phyloP scores from a whole-genome alignment of 2,329 filamentous ascomycete species.

The Colletotrichum endophyticum region DNA sequence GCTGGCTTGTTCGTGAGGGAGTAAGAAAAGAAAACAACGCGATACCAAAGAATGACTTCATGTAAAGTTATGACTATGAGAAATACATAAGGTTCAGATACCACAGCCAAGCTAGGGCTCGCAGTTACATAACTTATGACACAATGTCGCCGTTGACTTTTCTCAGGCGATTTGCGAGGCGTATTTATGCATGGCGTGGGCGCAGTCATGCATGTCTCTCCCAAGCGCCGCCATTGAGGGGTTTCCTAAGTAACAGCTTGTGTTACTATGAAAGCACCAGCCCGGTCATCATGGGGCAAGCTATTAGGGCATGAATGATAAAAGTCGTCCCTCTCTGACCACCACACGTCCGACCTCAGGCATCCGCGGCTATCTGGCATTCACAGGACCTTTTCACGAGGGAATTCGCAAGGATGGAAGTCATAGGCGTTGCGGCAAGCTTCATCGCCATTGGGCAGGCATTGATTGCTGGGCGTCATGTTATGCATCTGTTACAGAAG shows the following conservation, averaged over 20 bases:
- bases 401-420: background rate
- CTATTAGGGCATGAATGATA: background rate
- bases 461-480: background rate
- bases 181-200: background rate
- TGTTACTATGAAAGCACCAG: background rate
- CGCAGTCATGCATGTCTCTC: background rate
- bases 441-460: background rate
- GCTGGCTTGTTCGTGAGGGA: constrained; percentile 71
- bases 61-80: background rate
- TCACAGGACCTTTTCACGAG: background rate
- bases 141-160: background rate
- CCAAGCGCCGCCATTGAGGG: background rate
- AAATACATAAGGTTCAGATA: background rate
- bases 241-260: background rate
- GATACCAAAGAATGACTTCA: background rate
- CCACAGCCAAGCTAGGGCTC: background rate
- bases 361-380: background rate
- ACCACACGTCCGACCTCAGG: background rate
- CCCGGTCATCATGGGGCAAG: background rate
- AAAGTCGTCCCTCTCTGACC: background rate
- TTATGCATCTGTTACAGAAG: background rate
- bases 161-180: background rate
- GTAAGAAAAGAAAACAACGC: constrained; percentile 36
- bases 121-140: background rate
- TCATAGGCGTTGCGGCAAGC: background rate